Base-by-base conservation (phyloP, 768 basidiomycete genomes). In the Boletus bicolor region DNA sequence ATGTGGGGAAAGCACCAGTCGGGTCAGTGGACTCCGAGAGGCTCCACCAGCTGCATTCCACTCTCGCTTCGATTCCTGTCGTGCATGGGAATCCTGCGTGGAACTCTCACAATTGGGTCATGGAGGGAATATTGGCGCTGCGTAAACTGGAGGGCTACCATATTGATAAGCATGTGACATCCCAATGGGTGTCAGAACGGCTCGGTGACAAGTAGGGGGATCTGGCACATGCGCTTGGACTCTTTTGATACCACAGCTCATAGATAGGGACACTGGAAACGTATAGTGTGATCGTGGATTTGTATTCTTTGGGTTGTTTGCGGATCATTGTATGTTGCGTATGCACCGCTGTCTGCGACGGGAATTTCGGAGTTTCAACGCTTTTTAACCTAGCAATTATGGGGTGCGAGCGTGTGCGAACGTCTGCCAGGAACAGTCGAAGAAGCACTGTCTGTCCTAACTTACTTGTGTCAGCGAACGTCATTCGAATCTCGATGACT, bases 61-160 rank as follows among this genome's bases (percentile, higher is more conserved):
- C 71, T 5, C 70, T 71, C 49, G 60, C 68, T 15, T 53, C 60
- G 15, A 63, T 64, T 51, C 68, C 60, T 8, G 35, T 71, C 56
- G 49, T 64, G 19, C 66, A 47, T 38, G 69, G 68, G 43, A 64
- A 72, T 47, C 43, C 68, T 5, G 58, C 61, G 21, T 71, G 70
- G 71, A 60, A 55, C 44, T 63, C 66, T 32, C 70, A 56, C 47
- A 63, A 59, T 15, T 71, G 70, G 70, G 70, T 68, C 55, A 68
- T 70, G 62, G 71, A 71, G 35, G 71, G 68, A 37, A 51, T 73
- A 57, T 44, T 43, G 2, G 70, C 66, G 30, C 52, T 71, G 42
- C 64, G 66, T 38, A 69, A 58, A 50, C 37, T 58, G 34, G 70
- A 73, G 11, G 70, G 66, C 44, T 71, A 59, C 38, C 59, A 59